Percentiles rank a stretch among this genome's conserved stretches.
Evolutionary conservation across 192 early-diverging fungal genomes (phyloP).

Genomic region (Backusella sp.): DNA sequence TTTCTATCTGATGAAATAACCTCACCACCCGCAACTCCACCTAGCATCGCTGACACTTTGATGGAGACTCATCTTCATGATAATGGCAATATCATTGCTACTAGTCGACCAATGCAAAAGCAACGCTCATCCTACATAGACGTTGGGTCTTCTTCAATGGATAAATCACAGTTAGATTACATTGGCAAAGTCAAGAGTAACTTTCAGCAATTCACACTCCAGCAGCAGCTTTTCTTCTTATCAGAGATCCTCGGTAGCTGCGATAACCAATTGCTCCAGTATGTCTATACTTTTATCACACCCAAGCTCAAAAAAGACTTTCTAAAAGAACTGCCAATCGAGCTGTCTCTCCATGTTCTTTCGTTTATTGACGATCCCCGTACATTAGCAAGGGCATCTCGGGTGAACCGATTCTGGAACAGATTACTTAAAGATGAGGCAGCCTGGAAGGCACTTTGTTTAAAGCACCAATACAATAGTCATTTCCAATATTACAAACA

Average conservation of each 20-base stretch:
- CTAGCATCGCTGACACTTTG: not conserved
- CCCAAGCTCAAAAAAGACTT: conserved; percentile 88
- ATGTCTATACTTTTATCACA: conserved; percentile 49
- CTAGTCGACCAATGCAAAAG: not conserved
- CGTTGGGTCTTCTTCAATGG: not conserved
- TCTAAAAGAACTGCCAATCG: conserved; percentile 69
- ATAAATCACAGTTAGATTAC: conserved; percentile 21
- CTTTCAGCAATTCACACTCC: conserved; percentile 34
- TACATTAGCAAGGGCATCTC: conserved; percentile 71
- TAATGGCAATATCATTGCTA: not conserved
- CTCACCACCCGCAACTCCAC: conserved; percentile 40
- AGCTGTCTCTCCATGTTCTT: conserved; percentile 80
- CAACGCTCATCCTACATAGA: not conserved
- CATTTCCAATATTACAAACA: not conserved
- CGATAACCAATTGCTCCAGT: conserved; percentile 45
- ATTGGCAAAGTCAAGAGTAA: conserved; percentile 33
- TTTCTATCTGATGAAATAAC: conserved; percentile 26
- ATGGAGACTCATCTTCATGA: not conserved
- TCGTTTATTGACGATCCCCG: conserved; percentile 79
- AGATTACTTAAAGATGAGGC: conserved; percentile 49
- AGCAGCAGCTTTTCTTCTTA: conserved; percentile 39
- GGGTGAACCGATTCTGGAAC: conserved; percentile 64
- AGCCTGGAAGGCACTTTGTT: conserved; percentile 40
- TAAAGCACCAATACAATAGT: conserved; percentile 32
- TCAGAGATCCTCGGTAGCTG: conserved; percentile 46